These are phyloP conservation scores for Aureobasidium sp. DNA, from an alignment of 2,329 filamentous ascomycete species.

Conservation along the genomic window DNA sequence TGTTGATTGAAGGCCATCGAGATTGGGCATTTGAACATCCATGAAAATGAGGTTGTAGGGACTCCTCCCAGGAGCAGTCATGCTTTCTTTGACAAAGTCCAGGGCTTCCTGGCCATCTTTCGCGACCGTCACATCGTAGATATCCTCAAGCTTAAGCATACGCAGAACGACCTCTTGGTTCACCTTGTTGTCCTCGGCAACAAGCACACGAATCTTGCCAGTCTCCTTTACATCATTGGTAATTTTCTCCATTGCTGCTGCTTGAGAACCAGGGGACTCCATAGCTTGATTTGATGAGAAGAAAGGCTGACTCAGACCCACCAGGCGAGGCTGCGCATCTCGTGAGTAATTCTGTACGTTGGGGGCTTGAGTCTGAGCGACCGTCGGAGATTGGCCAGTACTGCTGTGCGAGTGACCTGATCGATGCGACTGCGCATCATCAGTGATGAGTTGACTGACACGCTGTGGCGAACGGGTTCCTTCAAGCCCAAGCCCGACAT, in stretches of 20 bases:
- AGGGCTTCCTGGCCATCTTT: constrained; percentile 63
- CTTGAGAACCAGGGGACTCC: constrained; percentile 50
- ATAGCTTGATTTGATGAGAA: constrained; percentile 47
- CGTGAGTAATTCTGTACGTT: constrained; percentile 32
- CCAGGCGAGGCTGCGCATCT: constrained; percentile 65
- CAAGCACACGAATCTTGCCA: constrained; percentile 67
- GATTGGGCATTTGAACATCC: constrained; percentile 89
- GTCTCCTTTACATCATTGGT: constrained; percentile 50
- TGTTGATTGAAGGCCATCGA: constrained; percentile 82
- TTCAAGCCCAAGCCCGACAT: constrained; percentile 14
- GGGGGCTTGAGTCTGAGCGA: constrained; percentile 15
- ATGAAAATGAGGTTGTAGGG: constrained; percentile 84
- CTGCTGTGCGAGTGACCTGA: constrained; percentile 7
- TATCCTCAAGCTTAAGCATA: constrained; percentile 65
- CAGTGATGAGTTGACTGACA: constrained; percentile 10
- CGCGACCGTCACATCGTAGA: constrained; percentile 83
- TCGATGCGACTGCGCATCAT: constrained; percentile 10
- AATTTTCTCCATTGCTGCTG: constrained; percentile 56
- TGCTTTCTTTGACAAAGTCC: constrained; percentile 73
- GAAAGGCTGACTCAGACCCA: constrained; percentile 76
- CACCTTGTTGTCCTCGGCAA: constrained; percentile 69
- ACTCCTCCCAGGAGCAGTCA: constrained; percentile 33
- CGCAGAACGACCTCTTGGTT: constrained; percentile 53
- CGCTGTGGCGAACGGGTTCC: constrained; percentile 14
- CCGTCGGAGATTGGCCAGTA: constrained; percentile 15